Evolutionary conservation across 306 rosid species (phyloP), one percentile per base, ranked within the genome.

Genomic region (Castanea sativa): DNA sequence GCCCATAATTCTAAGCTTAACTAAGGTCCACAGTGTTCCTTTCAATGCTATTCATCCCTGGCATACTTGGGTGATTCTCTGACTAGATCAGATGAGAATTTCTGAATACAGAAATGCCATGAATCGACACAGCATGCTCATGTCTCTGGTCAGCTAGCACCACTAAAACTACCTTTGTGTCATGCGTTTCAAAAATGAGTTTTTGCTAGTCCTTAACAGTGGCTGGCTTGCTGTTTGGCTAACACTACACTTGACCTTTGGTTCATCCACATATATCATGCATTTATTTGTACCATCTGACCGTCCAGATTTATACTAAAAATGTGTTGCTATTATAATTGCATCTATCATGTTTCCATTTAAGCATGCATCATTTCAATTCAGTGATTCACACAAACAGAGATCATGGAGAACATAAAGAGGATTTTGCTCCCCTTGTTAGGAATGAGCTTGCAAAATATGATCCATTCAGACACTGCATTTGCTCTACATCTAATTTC

Each of bases 391-490:
- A 61, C 68, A 61, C 18, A 61, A 61, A 13, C 19, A 61, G 68
- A 27, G 68, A 32, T 27, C 18, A 23, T 23, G 38, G 38, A 23
- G 38, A 32, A 61, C 4, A 7, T 27, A 13, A 61, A 27, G 35
- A 61, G 18, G 35, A 61, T 64, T 6, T 60, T 59, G 29, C 32
- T 73, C 18, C 15, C 18, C 67, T 8, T 38, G 12, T 35, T 38
- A 38, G 19, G 41, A 41, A 29, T 30, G 29, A 55, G 19, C 4
- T 16, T 60, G 29, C 8, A 14, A 61, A 45, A 20, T n/a, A 27
- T 79, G 71, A 21, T 73, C 64, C 69, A 18, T 29, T 29, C 27
- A 74, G 33, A 73, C 4, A 27, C n/a, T 12, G 79, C 60, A 73
- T 55, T 27, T 15, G 68, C 69, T 38, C 75, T 14, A 38, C 16